Percentiles rank a stretch among this genome's conserved stretches.
Evolutionary conservation across 2,329 filamentous ascomycete species (phyloP).

Genomic region (Colletotrichum lindemuthianum): DNA sequence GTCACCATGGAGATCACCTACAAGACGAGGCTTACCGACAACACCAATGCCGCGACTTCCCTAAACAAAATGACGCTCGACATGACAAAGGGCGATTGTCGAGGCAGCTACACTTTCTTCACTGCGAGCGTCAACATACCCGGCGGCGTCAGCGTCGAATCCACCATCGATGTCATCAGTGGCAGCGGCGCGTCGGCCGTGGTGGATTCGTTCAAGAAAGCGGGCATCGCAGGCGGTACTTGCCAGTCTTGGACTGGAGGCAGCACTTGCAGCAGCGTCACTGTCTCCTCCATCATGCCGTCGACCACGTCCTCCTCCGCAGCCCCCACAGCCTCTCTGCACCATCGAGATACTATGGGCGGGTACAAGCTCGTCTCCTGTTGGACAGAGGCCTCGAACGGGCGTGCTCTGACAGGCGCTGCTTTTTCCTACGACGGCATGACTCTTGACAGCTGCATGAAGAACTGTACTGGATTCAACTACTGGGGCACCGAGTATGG

Average conservation of each 20-base stretch:
- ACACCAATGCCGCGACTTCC: constrained; percentile 53
- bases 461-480: constrained; percentile 56
- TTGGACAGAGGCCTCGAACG: constrained; percentile 60
- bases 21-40: constrained; percentile 47
- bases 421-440: constrained; percentile 57
- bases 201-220: constrained; percentile 60
- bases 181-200: constrained; percentile 47
- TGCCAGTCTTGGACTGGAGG: constrained; percentile 53
- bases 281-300: constrained; percentile 27
- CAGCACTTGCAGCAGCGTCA: constrained; percentile 40
- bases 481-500: constrained; percentile 64
- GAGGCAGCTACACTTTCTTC: constrained; percentile 61
- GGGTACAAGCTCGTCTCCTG: constrained; percentile 71
- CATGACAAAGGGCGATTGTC: constrained; percentile 55
- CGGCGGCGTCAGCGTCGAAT: constrained; percentile 55
- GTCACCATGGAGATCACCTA: constrained; percentile 56
- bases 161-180: constrained; percentile 57
- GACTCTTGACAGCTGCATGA: constrained; percentile 59
- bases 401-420: constrained; percentile 55
- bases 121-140: constrained; percentile 53
- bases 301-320: constrained; percentile 41
- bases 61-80: constrained; percentile 50
- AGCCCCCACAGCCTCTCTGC: constrained; percentile 44
- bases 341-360: constrained; percentile 51
- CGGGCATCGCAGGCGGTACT: constrained; percentile 53